These are phyloP conservation scores for Cryptococcus sp. DNA, from an alignment of 1,284 basidiomycete genomes.

Conservation along the genomic window DNA sequence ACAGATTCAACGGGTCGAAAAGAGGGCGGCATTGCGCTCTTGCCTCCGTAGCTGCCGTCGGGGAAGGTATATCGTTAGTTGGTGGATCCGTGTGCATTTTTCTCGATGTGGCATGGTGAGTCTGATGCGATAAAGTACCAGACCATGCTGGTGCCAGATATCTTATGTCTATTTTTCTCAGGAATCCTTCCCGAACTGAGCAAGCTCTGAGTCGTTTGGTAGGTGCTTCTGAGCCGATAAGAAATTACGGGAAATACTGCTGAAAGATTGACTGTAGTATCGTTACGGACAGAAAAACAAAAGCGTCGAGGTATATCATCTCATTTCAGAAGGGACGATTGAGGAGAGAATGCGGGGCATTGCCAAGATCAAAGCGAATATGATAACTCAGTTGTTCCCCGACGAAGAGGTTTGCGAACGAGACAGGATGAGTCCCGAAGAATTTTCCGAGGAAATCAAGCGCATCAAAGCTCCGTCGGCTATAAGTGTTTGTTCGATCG, in stretches of 20 bases:
- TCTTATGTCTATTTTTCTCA: not conserved
- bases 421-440: too few relatives aligned
- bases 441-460: too few relatives aligned
- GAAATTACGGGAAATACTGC: too few relatives aligned
- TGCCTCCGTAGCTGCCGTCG: constrained; percentile 1
- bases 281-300: constrained; percentile 1
- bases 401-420: not conserved
- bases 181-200: constrained; percentile 6
- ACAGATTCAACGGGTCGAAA: not conserved
- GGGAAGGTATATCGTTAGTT: constrained; percentile 7
- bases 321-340: not conserved
- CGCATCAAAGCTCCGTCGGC: too few relatives aligned
- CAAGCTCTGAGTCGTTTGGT: constrained; percentile 9
- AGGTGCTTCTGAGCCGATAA: not conserved
- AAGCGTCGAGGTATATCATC: constrained; percentile 4
- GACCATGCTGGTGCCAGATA: too few relatives aligned
- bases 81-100: constrained; percentile 5
- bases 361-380: too few relatives aligned
- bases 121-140: not conserved
- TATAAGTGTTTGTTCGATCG: too few relatives aligned
- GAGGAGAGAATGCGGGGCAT: not conserved
- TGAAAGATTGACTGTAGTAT: not conserved
- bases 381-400: too few relatives aligned
- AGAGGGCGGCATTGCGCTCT: not conserved
- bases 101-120: constrained; percentile 7